Evolutionary conservation across 441 rosid genomes (phyloP), one percentile per base, ranked within the genome.

Genomic region (Populus trichocarpa): DNA sequence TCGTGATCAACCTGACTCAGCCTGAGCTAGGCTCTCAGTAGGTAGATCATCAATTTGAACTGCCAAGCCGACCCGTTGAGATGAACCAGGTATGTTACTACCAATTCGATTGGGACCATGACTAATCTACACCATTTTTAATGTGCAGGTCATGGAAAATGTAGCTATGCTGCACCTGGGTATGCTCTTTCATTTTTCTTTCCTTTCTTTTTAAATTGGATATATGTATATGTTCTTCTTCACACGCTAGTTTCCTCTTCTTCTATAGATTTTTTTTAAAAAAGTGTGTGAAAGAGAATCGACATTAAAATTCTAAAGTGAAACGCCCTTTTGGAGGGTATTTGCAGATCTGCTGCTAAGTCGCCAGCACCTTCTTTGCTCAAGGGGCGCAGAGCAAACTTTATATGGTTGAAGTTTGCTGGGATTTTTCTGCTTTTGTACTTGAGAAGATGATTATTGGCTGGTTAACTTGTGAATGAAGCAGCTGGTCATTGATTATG

Each of bases 61-160:
- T 33, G 36, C 8, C 36, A 33, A 33, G 36, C 8, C 36, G 8
- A 0, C 8, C 36, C 2, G 2, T 6, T 33, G 36, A 33, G 8
- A 33, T 33, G 0, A 33, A 6, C 8, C 36, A 33, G 36, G 36
- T 33, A 33, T 33, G 8, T 33, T 33, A 46, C 57, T 13, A 14
- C 6, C 2, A 33, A 33, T 33, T 33, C 35, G 35, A 33, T 1
- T 33, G 36, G 36, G 36, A 33, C 36, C 36, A 33, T 33, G 36
- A 59, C 64, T 59, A 1, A 59, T 59, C 64, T 6, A 53, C 8
- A 4, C 64, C 25, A 8, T 1, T n/a, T 69, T 11, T 36, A 20
- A 18, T 33, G 5, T 30, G 77, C 88, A 93, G 99, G 98, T 82
- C 86, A 93, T 72, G 90, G 85, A 25, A 89, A 85, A 79, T 95